Evolutionary conservation across 1,284 basidiomycete species (phyloP).

Genomic region (Coriolopsis trogii): DNA sequence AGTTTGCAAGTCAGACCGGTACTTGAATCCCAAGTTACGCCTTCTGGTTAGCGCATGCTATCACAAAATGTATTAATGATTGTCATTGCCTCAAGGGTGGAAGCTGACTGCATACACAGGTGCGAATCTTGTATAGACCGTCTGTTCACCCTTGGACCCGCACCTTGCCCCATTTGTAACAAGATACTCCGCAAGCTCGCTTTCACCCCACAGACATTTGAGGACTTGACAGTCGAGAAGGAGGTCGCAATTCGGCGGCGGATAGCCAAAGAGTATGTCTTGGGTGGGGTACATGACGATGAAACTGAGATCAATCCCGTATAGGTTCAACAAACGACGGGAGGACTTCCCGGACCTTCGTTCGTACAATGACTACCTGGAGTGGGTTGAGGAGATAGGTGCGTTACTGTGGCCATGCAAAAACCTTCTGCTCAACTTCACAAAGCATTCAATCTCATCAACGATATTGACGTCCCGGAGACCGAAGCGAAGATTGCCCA

Average conservation of each 20-base stretch:
- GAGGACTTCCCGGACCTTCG: constrained; percentile 87
- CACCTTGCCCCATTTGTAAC: constrained; percentile 93
- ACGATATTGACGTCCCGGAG: constrained; percentile 83
- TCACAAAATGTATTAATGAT: constrained; percentile 86
- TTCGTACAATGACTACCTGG: constrained; percentile 95
- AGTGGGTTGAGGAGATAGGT: constrained; percentile 97
- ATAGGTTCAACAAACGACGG: constrained; percentile 89
- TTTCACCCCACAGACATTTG: constrained; percentile 96
- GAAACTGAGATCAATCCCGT: neutral
- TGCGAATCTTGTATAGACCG: constrained; percentile 98
- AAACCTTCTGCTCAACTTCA: neutral
- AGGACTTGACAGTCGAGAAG: constrained; percentile 95
- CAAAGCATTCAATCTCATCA: constrained; percentile 93
- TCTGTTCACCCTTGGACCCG: constrained; percentile 94
- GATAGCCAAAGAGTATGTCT: constrained; percentile 78
- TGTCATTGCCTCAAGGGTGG: neutral
- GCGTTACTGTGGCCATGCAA: constrained; percentile 31
- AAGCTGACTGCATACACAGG: constrained; percentile 48
- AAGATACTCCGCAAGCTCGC: constrained; percentile 91
- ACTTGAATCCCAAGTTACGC: constrained; percentile 92
- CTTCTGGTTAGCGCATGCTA: constrained; percentile 96
- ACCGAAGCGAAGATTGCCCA: constrained; percentile 85
- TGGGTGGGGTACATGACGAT: neutral
- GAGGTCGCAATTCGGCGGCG: constrained; percentile 90
- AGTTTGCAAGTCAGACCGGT: constrained; percentile 95